Evolutionary conservation across 352 stramenopile species (phyloP).

Genomic region (Phytophthora capsici): DNA sequence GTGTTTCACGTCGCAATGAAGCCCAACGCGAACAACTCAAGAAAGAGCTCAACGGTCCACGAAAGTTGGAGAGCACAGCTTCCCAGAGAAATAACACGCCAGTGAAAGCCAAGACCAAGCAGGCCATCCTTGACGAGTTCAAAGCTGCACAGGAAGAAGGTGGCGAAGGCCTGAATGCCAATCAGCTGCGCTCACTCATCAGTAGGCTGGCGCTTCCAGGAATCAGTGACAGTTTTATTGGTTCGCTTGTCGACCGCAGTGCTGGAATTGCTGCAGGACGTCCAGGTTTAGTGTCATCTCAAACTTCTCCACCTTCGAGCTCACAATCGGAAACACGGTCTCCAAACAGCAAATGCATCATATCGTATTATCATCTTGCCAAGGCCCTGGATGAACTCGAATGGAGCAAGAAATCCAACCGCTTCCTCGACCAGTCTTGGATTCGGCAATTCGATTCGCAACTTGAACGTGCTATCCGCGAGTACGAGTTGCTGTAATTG

Average conservation of each 20-base stretch:
- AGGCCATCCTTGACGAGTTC: conserved; percentile 74
- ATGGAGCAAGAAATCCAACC: conserved; percentile 74
- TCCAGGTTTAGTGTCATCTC: neutral
- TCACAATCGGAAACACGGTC: conserved; percentile 15
- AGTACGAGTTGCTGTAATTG: conserved; percentile 70
- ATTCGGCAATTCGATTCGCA: conserved; percentile 84
- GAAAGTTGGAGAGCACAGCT: conserved; percentile 48
- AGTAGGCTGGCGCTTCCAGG: conserved; percentile 55
- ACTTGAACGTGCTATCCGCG: conserved; percentile 69
- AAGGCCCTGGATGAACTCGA: conserved; percentile 67
- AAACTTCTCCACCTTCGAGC: conserved; percentile 5
- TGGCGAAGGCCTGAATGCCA: conserved; percentile 42
- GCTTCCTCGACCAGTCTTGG: conserved; percentile 83
- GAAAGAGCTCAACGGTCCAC: conserved; percentile 59
- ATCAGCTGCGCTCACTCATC: conserved; percentile 58
- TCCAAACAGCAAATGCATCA: conserved; percentile 17
- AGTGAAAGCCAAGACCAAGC: conserved; percentile 54
- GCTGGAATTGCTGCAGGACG: conserved; percentile 19
- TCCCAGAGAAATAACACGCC: conserved; percentile 37
- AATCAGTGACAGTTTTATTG: conserved; percentile 54
- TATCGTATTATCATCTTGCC: conserved; percentile 60
- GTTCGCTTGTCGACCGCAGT: conserved; percentile 51
- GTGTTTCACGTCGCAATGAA: conserved; percentile 70
- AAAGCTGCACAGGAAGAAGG: conserved; percentile 48
- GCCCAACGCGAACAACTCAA: conserved; percentile 77